Percentiles rank a stretch among this genome's conserved stretches.
These are phyloP conservation scores for Pisolithus thermaeus DNA, from an alignment of 1,284 basidiomycete genomes.

Conservation along the genomic window DNA sequence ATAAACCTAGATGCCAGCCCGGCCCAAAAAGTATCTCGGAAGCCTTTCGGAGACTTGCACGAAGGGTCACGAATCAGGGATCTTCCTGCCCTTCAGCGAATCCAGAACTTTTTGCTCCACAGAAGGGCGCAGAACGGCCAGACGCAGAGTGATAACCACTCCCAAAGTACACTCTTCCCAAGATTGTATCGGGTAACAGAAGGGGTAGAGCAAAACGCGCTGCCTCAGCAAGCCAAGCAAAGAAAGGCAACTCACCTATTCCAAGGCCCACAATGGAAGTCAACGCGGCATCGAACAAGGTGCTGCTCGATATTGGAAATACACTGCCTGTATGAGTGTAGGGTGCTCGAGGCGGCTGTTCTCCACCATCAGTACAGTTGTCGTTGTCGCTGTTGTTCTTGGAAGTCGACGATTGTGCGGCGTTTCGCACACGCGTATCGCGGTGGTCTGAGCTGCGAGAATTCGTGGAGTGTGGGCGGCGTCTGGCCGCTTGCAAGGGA, in stretches of 20 bases:
- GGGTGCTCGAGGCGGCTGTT: not conserved
- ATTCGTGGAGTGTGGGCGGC: slow-evolving; percentile 6
- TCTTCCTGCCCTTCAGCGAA: not conserved
- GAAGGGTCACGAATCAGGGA: not conserved
- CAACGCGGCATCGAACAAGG: slow-evolving; percentile 47
- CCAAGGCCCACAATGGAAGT: slow-evolving; percentile 56
- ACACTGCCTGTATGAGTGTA: slow-evolving; percentile 29
- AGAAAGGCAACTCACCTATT: slow-evolving; percentile 40
- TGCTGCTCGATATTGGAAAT: slow-evolving; percentile 23
- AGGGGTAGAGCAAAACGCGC: slow-evolving; percentile 4
- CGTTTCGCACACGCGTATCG: not conserved
- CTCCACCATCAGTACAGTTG: slow-evolving; percentile 7
- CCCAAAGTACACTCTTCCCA: slow-evolving; percentile 4
- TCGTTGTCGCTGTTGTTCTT: not conserved
- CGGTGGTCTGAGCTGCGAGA: not conserved
- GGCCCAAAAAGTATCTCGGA: no score
- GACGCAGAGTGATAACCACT: not conserved
- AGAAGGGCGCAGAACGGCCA: not conserved
- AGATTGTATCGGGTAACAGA: slow-evolving; percentile 10
- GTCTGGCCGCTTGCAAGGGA: slow-evolving; percentile 7
- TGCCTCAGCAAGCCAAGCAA: not conserved
- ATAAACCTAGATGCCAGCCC: no score
- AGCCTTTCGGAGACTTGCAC: not conserved
- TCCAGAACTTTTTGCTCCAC: not conserved
- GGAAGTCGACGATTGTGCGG: not conserved